A percentile compares a stretch with the other conserved stretches of the same genome.
phyloP scores from a whole-genome alignment of 1,284 basidiomycete genomes.

The Moesziomyces antarcticus region DNA sequence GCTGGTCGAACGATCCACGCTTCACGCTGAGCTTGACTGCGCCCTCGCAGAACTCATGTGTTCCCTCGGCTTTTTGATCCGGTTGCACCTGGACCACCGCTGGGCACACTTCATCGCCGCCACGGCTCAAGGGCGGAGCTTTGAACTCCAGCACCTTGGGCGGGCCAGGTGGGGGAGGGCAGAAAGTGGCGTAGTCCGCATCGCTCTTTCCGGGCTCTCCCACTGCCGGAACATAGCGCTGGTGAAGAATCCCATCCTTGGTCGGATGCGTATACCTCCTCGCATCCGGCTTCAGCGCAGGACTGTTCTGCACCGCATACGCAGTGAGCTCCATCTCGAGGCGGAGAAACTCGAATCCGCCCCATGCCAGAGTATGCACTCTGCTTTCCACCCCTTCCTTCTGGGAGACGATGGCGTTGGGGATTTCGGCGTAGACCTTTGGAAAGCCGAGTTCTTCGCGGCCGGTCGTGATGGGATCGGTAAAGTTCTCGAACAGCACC shows the following conservation, averaged over 20 bases:
- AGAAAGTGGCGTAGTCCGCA: slow-evolving; percentile 53
- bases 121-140: too few species aligned
- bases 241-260: slow-evolving; percentile 50
- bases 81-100: background rate
- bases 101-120: background rate
- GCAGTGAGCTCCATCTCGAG: slow-evolving; percentile 29
- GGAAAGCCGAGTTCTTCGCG: slow-evolving; percentile 33
- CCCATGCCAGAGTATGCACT: slow-evolving; percentile 47
- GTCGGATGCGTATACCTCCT: slow-evolving; percentile 44
- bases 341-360: slow-evolving; percentile 53
- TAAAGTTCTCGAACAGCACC: slow-evolving; percentile 57
- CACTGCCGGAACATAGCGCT: slow-evolving; percentile 59
- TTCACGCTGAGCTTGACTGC: background rate
- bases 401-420: slow-evolving; percentile 18
- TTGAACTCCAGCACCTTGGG: slow-evolving; percentile 1
- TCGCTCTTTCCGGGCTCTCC: slow-evolving; percentile 59
- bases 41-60: background rate
- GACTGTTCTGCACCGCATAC: background rate
- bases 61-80: background rate
- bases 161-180: background rate
- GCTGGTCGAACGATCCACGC: background rate
- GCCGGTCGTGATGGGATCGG: slow-evolving; percentile 59
- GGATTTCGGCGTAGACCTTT: slow-evolving; percentile 45
- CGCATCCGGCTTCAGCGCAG: slow-evolving; percentile 4
- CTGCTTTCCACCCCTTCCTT: slow-evolving; percentile 10